phyloP scores from a whole-genome alignment of 805 yeast genomes.

The Barnettozyma californica region DNA sequence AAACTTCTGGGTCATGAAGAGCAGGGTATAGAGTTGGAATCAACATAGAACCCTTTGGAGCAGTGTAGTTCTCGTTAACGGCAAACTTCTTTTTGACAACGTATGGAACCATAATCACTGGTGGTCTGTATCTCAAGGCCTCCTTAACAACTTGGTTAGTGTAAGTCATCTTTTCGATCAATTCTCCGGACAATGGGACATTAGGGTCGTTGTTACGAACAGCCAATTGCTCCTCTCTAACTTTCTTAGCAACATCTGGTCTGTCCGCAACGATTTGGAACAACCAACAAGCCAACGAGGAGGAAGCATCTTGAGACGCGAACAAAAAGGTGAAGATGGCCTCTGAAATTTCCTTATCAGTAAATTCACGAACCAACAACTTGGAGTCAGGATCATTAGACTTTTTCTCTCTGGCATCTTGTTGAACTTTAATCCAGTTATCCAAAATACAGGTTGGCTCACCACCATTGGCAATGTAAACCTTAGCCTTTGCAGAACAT shows the following conservation, averaged over 20 bases:
- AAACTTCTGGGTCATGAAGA: conserved; percentile 94
- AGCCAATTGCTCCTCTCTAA: conserved; percentile 86
- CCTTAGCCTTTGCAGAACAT: conserved; percentile 87
- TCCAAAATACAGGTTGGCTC: conserved; percentile 88
- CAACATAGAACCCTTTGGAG: conserved; percentile 96
- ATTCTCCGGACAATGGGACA: conserved; percentile 55
- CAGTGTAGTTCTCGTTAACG: conserved; percentile 75
- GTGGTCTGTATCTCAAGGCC: conserved; percentile 91
- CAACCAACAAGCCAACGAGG: conserved; percentile 96
- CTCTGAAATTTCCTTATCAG: conserved; percentile 90
- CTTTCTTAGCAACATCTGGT: conserved; percentile 80
- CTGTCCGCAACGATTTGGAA: conserved; percentile 95
- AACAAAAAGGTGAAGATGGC: conserved; percentile 94
- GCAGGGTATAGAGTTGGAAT: conserved; percentile 95
- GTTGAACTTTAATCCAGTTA: conserved; percentile 88
- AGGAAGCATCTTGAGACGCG: conserved; percentile 97
- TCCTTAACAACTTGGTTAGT: conserved; percentile 90
- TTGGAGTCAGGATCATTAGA: conserved; percentile 48
- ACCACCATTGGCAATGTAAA: conserved; percentile 71
- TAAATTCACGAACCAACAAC: conserved; percentile 70
- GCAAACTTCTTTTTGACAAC: conserved; percentile 86
- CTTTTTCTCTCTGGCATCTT: conserved; percentile 51
- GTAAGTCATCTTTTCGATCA: conserved; percentile 83
- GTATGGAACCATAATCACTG: conserved; percentile 97
- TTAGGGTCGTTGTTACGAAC: conserved; percentile 76